Conservation (phyloP, 2,329 filamentous ascomycete species). For the Mycocentrospora acerina region DNA sequence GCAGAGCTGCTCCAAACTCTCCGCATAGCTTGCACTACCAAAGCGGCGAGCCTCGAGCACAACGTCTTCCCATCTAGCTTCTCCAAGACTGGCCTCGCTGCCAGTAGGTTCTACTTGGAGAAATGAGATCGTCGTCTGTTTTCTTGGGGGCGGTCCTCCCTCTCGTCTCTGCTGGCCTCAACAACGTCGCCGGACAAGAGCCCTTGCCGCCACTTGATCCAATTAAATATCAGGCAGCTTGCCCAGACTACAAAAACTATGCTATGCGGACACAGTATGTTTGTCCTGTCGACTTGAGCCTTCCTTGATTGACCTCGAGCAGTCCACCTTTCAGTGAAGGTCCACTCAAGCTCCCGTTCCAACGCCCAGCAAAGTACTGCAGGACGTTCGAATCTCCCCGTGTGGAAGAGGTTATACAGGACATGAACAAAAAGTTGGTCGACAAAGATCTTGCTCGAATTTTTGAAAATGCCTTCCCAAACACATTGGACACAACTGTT, state of each 20-base stretch:
- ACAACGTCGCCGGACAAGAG: constrained; percentile 27
- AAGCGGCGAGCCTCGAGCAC: too few relatives aligned
- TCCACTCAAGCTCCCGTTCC: constrained; percentile 77
- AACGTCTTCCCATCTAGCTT: too few relatives aligned
- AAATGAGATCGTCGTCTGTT: constrained; percentile 19
- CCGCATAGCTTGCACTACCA: too few relatives aligned
- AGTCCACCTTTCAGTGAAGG: constrained; percentile 80
- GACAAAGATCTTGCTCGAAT: constrained; percentile 87
- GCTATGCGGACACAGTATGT: constrained; percentile 61
- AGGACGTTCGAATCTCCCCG: constrained; percentile 85
- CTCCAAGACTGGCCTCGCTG: not conserved
- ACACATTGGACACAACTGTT: constrained; percentile 85
- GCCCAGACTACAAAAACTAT: constrained; percentile 67
- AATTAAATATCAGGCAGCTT: constrained; percentile 49
- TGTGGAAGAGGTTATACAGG: constrained; percentile 84
- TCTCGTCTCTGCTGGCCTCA: constrained; percentile 10
- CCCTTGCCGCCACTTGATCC: constrained; percentile 34
- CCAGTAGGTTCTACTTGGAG: not conserved
- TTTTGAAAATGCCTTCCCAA: constrained; percentile 94
- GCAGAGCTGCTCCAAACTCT: too few relatives aligned
- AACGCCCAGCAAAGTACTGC: constrained; percentile 77
- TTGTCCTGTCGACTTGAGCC: constrained; percentile 3
- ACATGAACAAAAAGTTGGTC: constrained; percentile 76
- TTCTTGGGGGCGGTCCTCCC: constrained; percentile 14
- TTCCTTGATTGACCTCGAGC: not conserved